Percentiles rank a stretch among this genome's conserved stretches.
Evolutionary conservation across 2,329 filamentous ascomycete species (phyloP).

Genomic region (Cladobotryum mycophilum): DNA sequence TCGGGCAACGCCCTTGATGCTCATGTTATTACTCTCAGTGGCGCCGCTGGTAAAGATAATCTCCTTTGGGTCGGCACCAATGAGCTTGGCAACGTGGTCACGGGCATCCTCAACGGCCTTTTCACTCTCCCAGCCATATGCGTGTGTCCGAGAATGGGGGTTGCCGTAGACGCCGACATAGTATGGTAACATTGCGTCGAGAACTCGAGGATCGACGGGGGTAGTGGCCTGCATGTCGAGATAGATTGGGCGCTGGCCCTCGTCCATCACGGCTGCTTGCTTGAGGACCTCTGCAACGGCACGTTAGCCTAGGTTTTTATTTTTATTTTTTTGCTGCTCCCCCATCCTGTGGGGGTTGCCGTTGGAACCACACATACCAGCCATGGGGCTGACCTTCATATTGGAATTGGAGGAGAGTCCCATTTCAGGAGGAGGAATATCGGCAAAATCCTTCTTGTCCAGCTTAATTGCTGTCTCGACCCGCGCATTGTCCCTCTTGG

Average conservation of each 20-base stretch:
- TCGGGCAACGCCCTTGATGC: constrained; percentile 92
- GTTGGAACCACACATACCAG: constrained; percentile 34
- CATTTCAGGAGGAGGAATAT: constrained; percentile 34
- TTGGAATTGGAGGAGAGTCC: constrained; percentile 41
- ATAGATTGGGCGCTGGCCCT: constrained; percentile 90
- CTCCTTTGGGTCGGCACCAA: constrained; percentile 93
- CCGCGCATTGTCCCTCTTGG: constrained; percentile 71
- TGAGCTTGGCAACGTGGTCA: constrained; percentile 73
- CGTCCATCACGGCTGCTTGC: constrained; percentile 86
- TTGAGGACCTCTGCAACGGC: constrained; percentile 63
- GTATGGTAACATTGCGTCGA: constrained; percentile 95
- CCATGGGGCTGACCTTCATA: constrained; percentile 64
- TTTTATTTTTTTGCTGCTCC: neutral
- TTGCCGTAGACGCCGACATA: constrained; percentile 93
- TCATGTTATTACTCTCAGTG: constrained; percentile 99
- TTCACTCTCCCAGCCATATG: constrained; percentile 98
- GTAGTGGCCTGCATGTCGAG: constrained; percentile 98
- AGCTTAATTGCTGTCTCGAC: constrained; percentile 82
- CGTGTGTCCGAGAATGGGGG: constrained; percentile 93
- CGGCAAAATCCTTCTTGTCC: constrained; percentile 76
- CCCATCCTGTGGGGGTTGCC: neutral
- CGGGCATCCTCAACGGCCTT: constrained; percentile 86
- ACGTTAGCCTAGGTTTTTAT: constrained; percentile 8
- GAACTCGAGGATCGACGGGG: constrained; percentile 84
- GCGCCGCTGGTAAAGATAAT: constrained; percentile 98